A percentile compares a stretch with the other conserved stretches of the same genome.
These are phyloP conservation scores for Trichoderma simmonsii DNA, from an alignment of 2,329 filamentous ascomycete species.

Conservation along the genomic window DNA sequence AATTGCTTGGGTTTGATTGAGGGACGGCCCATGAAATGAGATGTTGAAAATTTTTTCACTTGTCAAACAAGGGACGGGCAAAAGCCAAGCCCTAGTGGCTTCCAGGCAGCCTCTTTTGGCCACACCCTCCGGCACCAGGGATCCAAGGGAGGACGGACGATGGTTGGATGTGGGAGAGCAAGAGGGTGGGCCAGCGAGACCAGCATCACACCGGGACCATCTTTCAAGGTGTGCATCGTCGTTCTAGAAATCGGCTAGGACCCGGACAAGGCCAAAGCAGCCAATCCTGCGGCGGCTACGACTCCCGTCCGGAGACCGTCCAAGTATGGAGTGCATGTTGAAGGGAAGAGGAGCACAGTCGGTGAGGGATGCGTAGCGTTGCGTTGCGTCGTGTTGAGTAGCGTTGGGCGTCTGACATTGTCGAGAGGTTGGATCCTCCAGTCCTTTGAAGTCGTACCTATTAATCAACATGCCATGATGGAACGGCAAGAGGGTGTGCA, in stretches of 20 bases:
- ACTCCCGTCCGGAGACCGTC: not conserved
- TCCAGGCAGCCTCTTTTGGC: slow-evolving; percentile 18
- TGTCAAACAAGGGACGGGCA: slow-evolving; percentile 20
- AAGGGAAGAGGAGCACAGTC: not conserved
- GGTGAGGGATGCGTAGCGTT: not conserved
- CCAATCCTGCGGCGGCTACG: slow-evolving; percentile 9
- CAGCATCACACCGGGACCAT: not conserved
- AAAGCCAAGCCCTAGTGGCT: slow-evolving; percentile 15
- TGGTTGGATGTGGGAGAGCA: not conserved
- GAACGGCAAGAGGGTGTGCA: not conserved
- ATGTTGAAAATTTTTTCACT: slow-evolving; percentile 21
- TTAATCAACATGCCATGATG: not conserved
- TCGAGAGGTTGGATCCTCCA: not conserved
- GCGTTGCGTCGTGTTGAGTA: not conserved
- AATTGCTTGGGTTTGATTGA: slow-evolving; percentile 18
- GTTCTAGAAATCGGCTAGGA: slow-evolving; percentile 21
- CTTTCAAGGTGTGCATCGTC: slow-evolving; percentile 2
- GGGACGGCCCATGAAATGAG: slow-evolving; percentile 21
- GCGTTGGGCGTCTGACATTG: not conserved
- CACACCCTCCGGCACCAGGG: slow-evolving; percentile 17
- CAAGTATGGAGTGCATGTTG: not conserved
- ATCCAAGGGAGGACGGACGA: slow-evolving; percentile 4
- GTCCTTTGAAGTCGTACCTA: not conserved
- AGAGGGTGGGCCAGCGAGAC: slow-evolving; percentile 1
- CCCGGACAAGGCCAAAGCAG: not conserved